Evolutionary conservation across 2,329 filamentous ascomycete species (phyloP), one percentile per base, ranked within the genome.

Genomic region (Xylariaceae sp.): DNA sequence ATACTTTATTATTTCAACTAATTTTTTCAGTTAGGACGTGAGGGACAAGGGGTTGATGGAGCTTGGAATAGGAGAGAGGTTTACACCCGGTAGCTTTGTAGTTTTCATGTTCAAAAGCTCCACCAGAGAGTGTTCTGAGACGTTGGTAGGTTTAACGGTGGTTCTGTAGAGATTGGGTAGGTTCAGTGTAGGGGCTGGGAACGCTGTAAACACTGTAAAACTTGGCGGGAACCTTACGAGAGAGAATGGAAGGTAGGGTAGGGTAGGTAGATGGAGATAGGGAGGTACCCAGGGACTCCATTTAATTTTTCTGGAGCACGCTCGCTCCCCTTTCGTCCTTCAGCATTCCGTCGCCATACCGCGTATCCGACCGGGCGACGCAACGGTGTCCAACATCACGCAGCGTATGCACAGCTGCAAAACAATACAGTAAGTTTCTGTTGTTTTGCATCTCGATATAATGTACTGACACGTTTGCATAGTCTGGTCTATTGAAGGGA

Each of bases 321-420:
- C 21, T 24, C 21, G 6, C 34, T 42, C 40, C 34, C 43, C 38
- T 48, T 47, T 47, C 15, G 30, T 34, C 27, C 36, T 37, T 36
- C 37, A 44, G 35, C 43, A 45, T 48, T 47, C 46, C 44, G 34
- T 47, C 39, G 41, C 44, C 44, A 43, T 40, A 48, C 43, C 47
- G 42, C 47, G 43, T 48, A 43, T 44, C 40, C 31, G 41, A 41
- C 31, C 41, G 18, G 30, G 38, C 41, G 38, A 28, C 39, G 38
- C 44, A 41, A 28, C 45, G 18, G 26, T 37, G 41, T 35, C 38
- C 40, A 36, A 38, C 46, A 28, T 12, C 41, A 31, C 21, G 17
- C 36, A 29, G 41, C 40, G 36, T 40, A 47, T 43, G 47, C 38
- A 36, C 19, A 34, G 34, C 36, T 30, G 34, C 31, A 33, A 40